Percentiles rank a stretch among this genome's conserved stretches.
Evolutionary conservation across 371 early-diverging fungal genomes (phyloP).

Genomic region (Funneliformis caledonium): DNA sequence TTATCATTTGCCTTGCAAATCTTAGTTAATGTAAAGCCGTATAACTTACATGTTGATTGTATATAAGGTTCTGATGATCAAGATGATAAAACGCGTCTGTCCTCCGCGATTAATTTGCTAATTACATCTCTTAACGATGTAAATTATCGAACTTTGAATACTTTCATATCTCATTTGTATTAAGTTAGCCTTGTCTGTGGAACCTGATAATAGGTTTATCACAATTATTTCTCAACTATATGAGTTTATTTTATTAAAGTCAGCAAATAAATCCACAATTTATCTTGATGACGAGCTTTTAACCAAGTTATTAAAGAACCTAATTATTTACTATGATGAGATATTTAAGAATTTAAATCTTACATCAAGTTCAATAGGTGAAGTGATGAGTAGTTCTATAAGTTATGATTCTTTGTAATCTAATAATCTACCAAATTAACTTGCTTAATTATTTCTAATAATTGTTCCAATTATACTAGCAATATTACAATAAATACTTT

Average conservation of each 20-base stretch:
- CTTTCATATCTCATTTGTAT: conserved; percentile 50
- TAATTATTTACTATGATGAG: conserved; percentile 45
- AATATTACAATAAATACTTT: neutral
- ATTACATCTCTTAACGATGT: conserved; percentile 57
- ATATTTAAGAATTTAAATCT: conserved; percentile 14
- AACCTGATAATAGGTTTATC: conserved; percentile 44
- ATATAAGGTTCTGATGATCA: conserved; percentile 47
- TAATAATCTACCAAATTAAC: neutral
- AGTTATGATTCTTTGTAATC: conserved; percentile 8
- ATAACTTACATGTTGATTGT: neutral
- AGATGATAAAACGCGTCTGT: conserved; percentile 53
- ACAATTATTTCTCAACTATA: conserved; percentile 52
- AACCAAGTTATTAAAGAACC: conserved; percentile 53
- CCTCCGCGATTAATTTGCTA: conserved; percentile 60
- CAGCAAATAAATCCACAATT: conserved; percentile 54
- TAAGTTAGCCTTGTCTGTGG: conserved; percentile 45
- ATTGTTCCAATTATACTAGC: neutral
- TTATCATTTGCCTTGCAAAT: neutral
- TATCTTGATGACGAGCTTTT: conserved; percentile 62
- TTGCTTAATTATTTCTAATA: neutral
- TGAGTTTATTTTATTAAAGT: conserved; percentile 60
- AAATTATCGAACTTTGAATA: conserved; percentile 59
- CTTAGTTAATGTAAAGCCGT: neutral
- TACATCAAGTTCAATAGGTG: conserved; percentile 11
- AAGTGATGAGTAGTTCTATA: conserved; percentile 7